Evolutionary conservation across 2,329 filamentous ascomycete genomes (phyloP).

Genomic region (Alternaria metachromatica): DNA sequence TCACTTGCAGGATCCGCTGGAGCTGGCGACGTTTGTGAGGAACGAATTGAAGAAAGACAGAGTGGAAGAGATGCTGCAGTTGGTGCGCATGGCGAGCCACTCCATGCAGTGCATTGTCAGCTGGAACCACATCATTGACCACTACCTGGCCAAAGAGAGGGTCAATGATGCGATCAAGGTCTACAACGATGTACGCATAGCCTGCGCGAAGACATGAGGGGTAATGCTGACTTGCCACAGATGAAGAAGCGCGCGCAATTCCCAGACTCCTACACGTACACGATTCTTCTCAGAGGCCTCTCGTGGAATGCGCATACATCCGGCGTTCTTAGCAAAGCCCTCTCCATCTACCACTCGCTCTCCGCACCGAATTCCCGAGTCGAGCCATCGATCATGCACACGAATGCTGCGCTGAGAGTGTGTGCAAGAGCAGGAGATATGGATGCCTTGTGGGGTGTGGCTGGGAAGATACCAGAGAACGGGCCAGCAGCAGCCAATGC

Average conservation of each 20-base stretch:
- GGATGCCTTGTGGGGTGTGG: conserved; percentile 80
- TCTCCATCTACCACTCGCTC: conserved; percentile 80
- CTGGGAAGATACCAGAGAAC: conserved; percentile 71
- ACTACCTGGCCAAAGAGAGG: conserved; percentile 67
- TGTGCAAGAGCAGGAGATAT: conserved; percentile 78
- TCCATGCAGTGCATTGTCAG: conserved; percentile 71
- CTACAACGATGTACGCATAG: conserved; percentile 77
- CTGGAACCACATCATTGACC: conserved; percentile 86
- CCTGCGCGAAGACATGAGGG: neutral
- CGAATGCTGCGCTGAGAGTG: conserved; percentile 85
- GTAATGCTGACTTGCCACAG: conserved; percentile 43
- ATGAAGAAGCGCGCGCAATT: conserved; percentile 93
- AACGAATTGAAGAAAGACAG: conserved; percentile 65
- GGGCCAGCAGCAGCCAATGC: conserved; percentile 70
- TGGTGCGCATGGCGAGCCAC: conserved; percentile 74
- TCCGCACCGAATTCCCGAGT: conserved; percentile 67
- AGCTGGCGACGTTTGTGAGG: conserved; percentile 72
- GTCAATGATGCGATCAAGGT: conserved; percentile 74
- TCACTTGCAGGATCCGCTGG: conserved; percentile 72
- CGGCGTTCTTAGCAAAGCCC: conserved; percentile 69
- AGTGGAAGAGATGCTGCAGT: conserved; percentile 69
- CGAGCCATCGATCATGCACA: conserved; percentile 78
- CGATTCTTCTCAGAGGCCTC: conserved; percentile 79
- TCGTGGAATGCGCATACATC: conserved; percentile 65
- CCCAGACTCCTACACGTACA: conserved; percentile 84